Percentiles rank a stretch among this genome's conserved stretches.
phyloP scores from a whole-genome alignment of 1,284 basidiomycete genomes.

The Pseudozyma pruni region DNA sequence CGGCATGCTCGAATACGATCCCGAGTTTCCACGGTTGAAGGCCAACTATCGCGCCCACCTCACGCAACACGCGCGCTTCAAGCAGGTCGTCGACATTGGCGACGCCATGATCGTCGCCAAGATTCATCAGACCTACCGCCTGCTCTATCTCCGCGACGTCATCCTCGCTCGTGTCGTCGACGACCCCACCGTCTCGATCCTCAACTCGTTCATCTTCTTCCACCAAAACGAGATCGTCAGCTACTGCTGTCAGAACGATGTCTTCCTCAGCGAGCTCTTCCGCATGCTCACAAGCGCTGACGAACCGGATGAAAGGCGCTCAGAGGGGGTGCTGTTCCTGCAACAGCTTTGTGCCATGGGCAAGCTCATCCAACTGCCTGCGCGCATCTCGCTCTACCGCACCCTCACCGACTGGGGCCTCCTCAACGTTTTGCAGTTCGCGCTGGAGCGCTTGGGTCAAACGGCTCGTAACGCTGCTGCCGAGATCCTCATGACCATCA shows the following conservation, averaged over 20 bases:
- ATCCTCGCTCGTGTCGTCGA: constrained; percentile 93
- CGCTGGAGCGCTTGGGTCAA: constrained; percentile 71
- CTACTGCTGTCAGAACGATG: constrained; percentile 82
- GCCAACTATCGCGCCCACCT: constrained; percentile 96
- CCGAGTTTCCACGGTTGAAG: constrained; percentile 93
- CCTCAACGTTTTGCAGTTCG: constrained; percentile 86
- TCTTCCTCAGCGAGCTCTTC: constrained; percentile 82
- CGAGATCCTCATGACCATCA: constrained; percentile 84
- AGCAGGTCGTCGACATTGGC: constrained; percentile 63
- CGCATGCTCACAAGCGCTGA: constrained; percentile 68
- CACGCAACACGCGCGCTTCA: constrained; percentile 79
- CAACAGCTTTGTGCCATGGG: constrained; percentile 95
- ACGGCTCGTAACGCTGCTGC: constrained; percentile 81
- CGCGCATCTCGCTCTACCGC: constrained; percentile 87
- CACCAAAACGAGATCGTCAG: constrained; percentile 98
- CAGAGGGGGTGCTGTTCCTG: constrained; percentile 74
- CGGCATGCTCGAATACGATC: constrained; percentile 98
- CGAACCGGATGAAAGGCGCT: constrained; percentile 45
- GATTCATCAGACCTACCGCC: constrained; percentile 94
- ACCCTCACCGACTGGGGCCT: constrained; percentile 88
- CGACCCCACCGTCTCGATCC: constrained; percentile 94
- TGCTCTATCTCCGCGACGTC: constrained; percentile 97
- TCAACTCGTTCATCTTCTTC: constrained; percentile 97
- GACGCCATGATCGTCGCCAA: constrained; percentile 69
- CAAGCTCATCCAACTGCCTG: constrained; percentile 91